Conservation (phyloP, 2,329 filamentous ascomycete genomes). For the Ceratocystiopsis minuta region DNA sequence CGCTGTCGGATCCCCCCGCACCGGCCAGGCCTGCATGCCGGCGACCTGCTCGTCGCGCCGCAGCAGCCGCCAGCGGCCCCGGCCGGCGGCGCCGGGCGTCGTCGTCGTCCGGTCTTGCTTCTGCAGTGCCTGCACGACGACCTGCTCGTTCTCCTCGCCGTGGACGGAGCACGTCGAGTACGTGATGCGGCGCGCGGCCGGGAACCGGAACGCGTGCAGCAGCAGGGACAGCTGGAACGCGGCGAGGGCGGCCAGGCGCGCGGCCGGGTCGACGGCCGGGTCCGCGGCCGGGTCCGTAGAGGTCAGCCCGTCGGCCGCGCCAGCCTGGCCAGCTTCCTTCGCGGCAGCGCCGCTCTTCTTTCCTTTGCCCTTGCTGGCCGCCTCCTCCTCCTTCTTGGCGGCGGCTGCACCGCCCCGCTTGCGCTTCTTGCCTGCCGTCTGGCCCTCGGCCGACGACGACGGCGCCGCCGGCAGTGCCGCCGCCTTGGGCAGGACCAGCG, state of each 20-base stretch:
- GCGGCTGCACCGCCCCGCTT: conserved; percentile 16
- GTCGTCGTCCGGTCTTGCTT: conserved; percentile 25
- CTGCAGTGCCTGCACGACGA: conserved; percentile 53
- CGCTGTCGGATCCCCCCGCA: conserved; percentile 35
- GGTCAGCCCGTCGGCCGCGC: conserved; percentile 25
- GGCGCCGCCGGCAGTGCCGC: conserved; percentile 5
- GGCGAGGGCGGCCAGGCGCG: conserved; percentile 55
- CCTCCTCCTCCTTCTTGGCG: not conserved
- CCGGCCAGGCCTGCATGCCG: conserved; percentile 59
- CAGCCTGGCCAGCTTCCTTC: conserved; percentile 5
- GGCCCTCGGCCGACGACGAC: conserved; percentile 5
- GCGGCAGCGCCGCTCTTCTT: conserved; percentile 13
- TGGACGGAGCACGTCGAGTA: conserved; percentile 93
- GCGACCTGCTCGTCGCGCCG: conserved; percentile 52
- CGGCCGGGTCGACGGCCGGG: conserved; percentile 34
- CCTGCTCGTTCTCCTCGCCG: conserved; percentile 71
- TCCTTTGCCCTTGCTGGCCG: not conserved
- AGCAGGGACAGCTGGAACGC: conserved; percentile 69
- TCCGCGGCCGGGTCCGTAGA: conserved; percentile 37
- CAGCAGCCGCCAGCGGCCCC: conserved; percentile 50
- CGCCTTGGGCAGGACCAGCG: conserved; percentile 38
- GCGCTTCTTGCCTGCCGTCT: conserved; percentile 24
- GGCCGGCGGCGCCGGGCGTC: conserved; percentile 42
- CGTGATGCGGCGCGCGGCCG: conserved; percentile 54
- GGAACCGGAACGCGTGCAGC: conserved; percentile 69